Percentiles rank a stretch among this genome's conserved stretches.
Conservation (phyloP, 192 early-diverging fungal species). For the Gonapodya prolifera region DNA sequence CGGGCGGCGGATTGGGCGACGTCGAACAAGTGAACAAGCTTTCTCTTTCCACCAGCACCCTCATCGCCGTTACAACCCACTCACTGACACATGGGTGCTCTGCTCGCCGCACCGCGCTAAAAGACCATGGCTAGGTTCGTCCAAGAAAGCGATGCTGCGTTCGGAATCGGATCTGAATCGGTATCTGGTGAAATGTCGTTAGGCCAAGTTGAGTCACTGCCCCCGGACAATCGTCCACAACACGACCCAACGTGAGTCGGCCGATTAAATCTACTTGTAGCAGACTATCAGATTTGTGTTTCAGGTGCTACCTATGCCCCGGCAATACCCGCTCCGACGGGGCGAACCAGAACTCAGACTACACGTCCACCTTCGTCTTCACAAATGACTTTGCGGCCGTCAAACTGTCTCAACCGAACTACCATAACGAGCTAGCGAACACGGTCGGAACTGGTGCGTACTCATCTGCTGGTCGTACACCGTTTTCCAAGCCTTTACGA, state of each 20-base stretch:
- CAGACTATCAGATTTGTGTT: background rate
- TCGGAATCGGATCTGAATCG: background rate
- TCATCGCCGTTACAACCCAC: slow-evolving; percentile 82
- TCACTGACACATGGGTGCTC: slow-evolving; percentile 87
- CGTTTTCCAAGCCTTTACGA: background rate
- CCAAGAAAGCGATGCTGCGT: slow-evolving; percentile 6
- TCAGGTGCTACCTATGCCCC: slow-evolving; percentile 45
- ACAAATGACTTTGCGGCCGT: slow-evolving; percentile 90
- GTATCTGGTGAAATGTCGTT: background rate
- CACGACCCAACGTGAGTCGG: slow-evolving; percentile 59
- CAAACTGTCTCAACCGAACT: slow-evolving; percentile 40
- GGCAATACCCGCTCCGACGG: slow-evolving; percentile 68
- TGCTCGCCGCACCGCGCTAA: slow-evolving; percentile 91
- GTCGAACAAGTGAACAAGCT: background rate
- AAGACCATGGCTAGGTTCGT: slow-evolving; percentile 80
- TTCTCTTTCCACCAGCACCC: slow-evolving; percentile 24
- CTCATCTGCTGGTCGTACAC: background rate
- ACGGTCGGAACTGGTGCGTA: background rate
- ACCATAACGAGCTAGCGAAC: slow-evolving; percentile 1
- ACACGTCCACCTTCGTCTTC: slow-evolving; percentile 72
- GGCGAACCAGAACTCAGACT: slow-evolving; percentile 55
- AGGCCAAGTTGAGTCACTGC: background rate
- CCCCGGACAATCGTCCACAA: slow-evolving; percentile 16
- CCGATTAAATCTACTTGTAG: background rate
- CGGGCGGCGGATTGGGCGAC: no score